Evolutionary conservation across 208 protist genomes (phyloP).

Genomic region (Trypanosoma lewisi): DNA sequence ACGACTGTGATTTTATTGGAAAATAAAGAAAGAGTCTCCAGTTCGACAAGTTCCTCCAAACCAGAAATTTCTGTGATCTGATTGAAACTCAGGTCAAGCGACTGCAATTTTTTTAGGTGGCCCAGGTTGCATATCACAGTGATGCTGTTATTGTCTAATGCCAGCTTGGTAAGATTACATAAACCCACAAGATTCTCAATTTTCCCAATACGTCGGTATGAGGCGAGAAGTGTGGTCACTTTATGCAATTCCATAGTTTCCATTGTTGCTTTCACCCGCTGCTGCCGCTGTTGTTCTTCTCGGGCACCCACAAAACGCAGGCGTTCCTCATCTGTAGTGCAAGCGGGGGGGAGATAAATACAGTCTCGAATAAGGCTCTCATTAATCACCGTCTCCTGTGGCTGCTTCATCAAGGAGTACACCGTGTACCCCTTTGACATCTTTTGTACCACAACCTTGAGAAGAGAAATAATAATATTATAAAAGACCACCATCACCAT

Average conservation of each 20-base stretch:
- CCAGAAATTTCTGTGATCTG: slow-evolving; percentile 90
- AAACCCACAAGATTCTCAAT: slow-evolving; percentile 92
- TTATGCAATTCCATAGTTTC: slow-evolving; percentile 50
- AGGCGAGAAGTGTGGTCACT: slow-evolving; percentile 69
- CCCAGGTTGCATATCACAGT: slow-evolving; percentile 88
- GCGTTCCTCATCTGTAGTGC: slow-evolving; percentile 74
- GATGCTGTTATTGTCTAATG: slow-evolving; percentile 96
- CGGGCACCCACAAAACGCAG: slow-evolving; percentile 68
- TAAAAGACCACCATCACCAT: slow-evolving; percentile 1
- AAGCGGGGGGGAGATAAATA: slow-evolving; percentile 58
- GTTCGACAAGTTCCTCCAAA: slow-evolving; percentile 73
- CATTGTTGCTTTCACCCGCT: slow-evolving; percentile 52
- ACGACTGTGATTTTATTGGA: slow-evolving; percentile 82
- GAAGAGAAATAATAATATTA: neutral
- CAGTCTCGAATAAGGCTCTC: slow-evolving; percentile 77
- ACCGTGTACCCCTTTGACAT: slow-evolving; percentile 82
- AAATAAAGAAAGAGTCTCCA: slow-evolving; percentile 90
- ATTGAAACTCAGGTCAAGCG: slow-evolving; percentile 94
- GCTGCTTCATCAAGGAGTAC: slow-evolving; percentile 60
- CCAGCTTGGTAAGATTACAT: slow-evolving; percentile 85
- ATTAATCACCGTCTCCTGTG: slow-evolving; percentile 73
- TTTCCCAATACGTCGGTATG: slow-evolving; percentile 61
- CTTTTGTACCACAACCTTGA: neutral
- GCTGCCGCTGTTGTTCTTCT: slow-evolving; percentile 52
- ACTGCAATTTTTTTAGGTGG: slow-evolving; percentile 76